A percentile compares a stretch with the other conserved stretches of the same genome.
phyloP scores from a whole-genome alignment of 2,329 filamentous ascomycete genomes.

The Simplicillium sp. region DNA sequence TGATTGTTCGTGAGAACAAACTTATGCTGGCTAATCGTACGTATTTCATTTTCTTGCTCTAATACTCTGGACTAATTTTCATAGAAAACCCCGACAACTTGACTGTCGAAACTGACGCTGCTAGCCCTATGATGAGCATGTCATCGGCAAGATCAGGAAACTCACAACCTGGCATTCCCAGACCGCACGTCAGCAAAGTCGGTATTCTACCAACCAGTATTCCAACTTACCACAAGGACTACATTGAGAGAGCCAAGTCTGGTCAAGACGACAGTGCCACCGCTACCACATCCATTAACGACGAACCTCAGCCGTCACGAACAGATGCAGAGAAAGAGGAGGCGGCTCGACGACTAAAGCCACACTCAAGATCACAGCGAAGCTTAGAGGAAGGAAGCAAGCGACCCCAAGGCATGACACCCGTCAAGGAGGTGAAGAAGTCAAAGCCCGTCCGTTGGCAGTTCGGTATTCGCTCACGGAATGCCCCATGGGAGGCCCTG shows the following conservation, averaged over 20 bases:
- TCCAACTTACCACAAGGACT: constrained; percentile 82
- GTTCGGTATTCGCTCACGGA: constrained; percentile 91
- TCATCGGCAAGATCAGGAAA: constrained; percentile 44
- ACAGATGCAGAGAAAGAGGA: constrained; percentile 72
- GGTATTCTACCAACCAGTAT: constrained; percentile 86
- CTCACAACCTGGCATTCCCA: constrained; percentile 36
- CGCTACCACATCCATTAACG: constrained; percentile 32
- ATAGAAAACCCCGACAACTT: constrained; percentile 23
- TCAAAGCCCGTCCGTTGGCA: constrained; percentile 86
- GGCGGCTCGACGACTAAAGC: constrained; percentile 71
- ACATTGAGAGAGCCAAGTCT: constrained; percentile 64
- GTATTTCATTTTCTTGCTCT: constrained; percentile 24
- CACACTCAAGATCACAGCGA: constrained; percentile 65
- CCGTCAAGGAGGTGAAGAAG: constrained; percentile 57
- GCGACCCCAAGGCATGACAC: constrained; percentile 53
- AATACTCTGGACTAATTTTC: constrained; percentile 16
- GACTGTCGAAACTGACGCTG: constrained; percentile 24
- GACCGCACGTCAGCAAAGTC: constrained; percentile 70
- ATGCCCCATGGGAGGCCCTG: constrained; percentile 88
- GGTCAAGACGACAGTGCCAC: constrained; percentile 35
- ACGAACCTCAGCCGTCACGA: constrained; percentile 39
- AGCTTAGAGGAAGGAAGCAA: constrained; percentile 55
- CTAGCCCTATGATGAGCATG: constrained; percentile 43
- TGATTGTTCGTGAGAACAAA: constrained; percentile 96
- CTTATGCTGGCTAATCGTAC: constrained; percentile 91